Evolutionary conservation across 1,284 basidiomycete species (phyloP), one percentile per base, ranked within the genome.

Genomic region (Ceratobasidium papillatum): DNA sequence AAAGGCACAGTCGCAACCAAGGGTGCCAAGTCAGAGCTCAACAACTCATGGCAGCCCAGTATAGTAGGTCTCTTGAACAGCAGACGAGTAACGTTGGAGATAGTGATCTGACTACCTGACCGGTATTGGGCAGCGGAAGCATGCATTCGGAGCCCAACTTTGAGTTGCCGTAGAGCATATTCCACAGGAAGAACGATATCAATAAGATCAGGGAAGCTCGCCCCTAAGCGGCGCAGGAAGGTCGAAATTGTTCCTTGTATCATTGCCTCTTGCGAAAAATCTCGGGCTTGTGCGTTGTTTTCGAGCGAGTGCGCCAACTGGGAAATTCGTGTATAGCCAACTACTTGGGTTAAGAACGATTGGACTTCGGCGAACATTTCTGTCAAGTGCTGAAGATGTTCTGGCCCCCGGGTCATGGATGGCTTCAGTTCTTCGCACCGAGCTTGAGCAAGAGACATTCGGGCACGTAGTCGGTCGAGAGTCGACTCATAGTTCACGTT

Each of bases 101-200:
- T 56, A 30, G 19, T 8, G 25, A 2, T 22, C 4, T 41, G 38
- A 41, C 19, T 59, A 17, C 68, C 58, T 9, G 43, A n/a, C 3
- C 34, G 56, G 25, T n/a, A 14, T 49, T 25, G 30, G 11, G 52
- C 49, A 7, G 54, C 36, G 25, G 66, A 56, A 22, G 78, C 80
- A 41, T 79, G 79, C 47, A 93, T 81, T 9, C 91, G 88, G 54
- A 98, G 81, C n/a, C 96, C 96, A 32, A 96, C 83, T 75, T 90
- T 89, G 76, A 94, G 83, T 75, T 91, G 87, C 7, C 88, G 85
- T 9, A 95, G 83, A 3, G 91, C 90, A 38, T 82, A 79, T 4
- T 88, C 86, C 30, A 97, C 83, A 0, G 93, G 90, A 63, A 84
- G 81, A 36, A 85, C 86, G 75, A 98, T 86, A 81, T 98, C 96